Base-by-base conservation (phyloP, 257 asterid genomes). In the Nicotiana undulata region DNA sequence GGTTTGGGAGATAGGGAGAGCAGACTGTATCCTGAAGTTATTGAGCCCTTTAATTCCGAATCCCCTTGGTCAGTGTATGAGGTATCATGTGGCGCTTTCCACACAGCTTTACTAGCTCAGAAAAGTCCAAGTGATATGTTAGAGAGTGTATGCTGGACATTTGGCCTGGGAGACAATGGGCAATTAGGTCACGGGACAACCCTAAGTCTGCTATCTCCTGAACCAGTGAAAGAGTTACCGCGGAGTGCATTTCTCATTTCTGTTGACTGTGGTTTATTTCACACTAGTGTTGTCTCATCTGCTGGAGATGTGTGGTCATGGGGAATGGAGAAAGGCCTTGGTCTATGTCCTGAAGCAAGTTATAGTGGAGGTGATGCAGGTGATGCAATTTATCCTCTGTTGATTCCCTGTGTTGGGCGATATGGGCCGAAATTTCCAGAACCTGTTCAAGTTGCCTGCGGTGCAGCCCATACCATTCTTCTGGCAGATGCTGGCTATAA, bases 281-380 rank as follows among this genome's bases (percentile, higher is more conserved):
- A 93, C 86, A 92, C 98, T 28, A 92, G 98, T 32, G 88, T 89
- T 18, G 95, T 89, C 74, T 90, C 98, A 1, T 93, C 98, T 56
- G 89, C 87, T 32, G 98, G 98, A 29, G 94, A 93, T 52, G 91
- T 93, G 32, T 94, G 98, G 98, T 93, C 97, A 44, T 95, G 98
- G 98, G 98, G 98, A 67, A 95, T 95, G 98, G 97, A 92, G 88
- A 92, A 89, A 83, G 98, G 98, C 76, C 91, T 93, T 29, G 98
- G 98, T 59, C 82, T 95, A 63, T 93, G 97, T 79, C 98, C 98
- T 9, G 97, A 91, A 83, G 92, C 97, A 78, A 88, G 92, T 85
- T 92, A 89, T 82, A 83, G 83, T 5, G 92, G 95, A 84, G n/a
- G 79, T 20, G 97, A 90, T 67, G 58, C 97, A 0, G 98, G 98